These are phyloP conservation scores for Guyanaporus albipodus DNA, from an alignment of 768 basidiomycete genomes.

Conservation along the genomic window DNA sequence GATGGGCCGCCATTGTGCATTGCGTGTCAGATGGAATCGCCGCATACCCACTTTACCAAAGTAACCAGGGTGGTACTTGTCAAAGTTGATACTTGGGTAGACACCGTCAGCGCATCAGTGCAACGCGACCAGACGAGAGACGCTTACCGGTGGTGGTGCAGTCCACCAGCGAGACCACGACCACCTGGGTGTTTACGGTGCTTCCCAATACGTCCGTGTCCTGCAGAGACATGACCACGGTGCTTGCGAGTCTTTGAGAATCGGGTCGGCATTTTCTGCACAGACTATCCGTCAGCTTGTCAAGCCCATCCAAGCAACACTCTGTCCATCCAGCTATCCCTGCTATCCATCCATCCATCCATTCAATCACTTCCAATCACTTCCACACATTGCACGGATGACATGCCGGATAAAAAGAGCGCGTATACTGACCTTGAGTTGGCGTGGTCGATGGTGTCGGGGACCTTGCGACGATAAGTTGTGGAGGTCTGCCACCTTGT, in stretches of 20 bases:
- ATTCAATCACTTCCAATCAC: conserved; percentile 15
- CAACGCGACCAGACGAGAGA: neutral
- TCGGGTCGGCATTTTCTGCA: conserved; percentile 86
- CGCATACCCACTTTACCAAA: conserved; percentile 99
- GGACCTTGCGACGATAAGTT: conserved; percentile 21
- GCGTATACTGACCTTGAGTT: conserved; percentile 65
- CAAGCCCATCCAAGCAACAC: conserved; percentile 32
- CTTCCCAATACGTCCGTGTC: conserved; percentile 99
- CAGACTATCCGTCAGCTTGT: neutral
- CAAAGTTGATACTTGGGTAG: conserved; percentile 86
- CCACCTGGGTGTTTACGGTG: conserved; percentile 99
- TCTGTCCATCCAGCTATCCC: conserved; percentile 53
- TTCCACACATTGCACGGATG: conserved; percentile 5
- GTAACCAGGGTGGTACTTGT: conserved; percentile 99
- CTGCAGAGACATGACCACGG: conserved; percentile 98
- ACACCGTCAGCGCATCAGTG: neutral
- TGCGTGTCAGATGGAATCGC: conserved; percentile 92
- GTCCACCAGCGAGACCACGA: conserved; percentile 99
- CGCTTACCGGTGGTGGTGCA: conserved; percentile 95
- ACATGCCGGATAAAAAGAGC: conserved; percentile 15
- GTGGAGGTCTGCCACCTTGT: conserved; percentile 7
- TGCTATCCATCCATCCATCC: conserved; percentile 26
- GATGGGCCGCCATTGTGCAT: conserved; percentile 86
- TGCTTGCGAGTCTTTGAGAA: conserved; percentile 98
- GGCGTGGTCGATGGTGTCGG: conserved; percentile 41